Evolutionary conservation across 2,329 filamentous ascomycete genomes (phyloP), one percentile per base, ranked within the genome.

Genomic region (Cordyceps pruinosa): DNA sequence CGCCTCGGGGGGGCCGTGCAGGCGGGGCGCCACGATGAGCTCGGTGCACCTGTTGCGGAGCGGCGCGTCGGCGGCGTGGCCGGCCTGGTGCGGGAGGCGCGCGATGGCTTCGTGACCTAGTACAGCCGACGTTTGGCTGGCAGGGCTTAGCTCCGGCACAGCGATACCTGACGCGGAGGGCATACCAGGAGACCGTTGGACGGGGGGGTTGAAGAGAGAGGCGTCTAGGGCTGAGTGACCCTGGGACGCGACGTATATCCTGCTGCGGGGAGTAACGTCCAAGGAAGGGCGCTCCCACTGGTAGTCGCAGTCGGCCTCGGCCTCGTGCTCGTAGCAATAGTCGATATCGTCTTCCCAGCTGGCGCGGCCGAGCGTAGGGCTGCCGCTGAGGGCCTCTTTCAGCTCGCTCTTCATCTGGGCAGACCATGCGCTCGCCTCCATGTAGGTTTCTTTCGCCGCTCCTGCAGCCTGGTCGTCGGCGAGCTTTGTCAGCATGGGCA

Each of bases 271-370:
- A 21, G 63, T 59, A 17, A 63, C 65, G 48, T 84, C 82, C 53
- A 80, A 63, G 0, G 82, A 85, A 3, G 77, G 72, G 17, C 80
- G 78, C 58, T 84, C 81, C 84, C 84, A 87, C 45, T 84, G 79
- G 62, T 85, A 87, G 60, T 87, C 79, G 65, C 82, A 87, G 67
- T 86, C 76, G 8, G 83, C 84, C 66, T 87, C 85, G 13, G 79
- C 83, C 61, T 84, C 84, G 63, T 88, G 82, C 61, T 87, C 84
- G 64, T 88, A 88, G 65, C 82, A 86, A 68, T 86, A 88, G 65
- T 88, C 85, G 60, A 88, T 87, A 60, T 83, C 83, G 53, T 86
- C 83, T 64, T 88, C 85, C 85, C 85, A 88, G 62, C 73, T 84
- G 62, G 78, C 76, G 8, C 70, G 70, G 23, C 67, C 63, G n/a